phyloP scores from a whole-genome alignment of 1,284 basidiomycete species.

The Ustilago curta region DNA sequence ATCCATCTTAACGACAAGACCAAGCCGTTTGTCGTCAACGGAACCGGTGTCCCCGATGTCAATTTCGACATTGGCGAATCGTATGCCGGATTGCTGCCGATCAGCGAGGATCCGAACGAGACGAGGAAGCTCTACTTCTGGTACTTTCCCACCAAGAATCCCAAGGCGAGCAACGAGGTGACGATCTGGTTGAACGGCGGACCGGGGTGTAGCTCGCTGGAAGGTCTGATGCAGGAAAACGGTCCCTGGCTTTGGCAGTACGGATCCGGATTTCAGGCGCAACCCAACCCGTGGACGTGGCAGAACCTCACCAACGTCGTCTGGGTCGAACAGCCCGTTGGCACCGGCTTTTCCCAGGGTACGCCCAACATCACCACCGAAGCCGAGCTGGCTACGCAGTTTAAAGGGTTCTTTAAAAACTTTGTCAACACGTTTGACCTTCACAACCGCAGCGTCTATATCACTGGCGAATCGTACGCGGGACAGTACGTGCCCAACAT shows the following conservation, averaged over 20 bases:
- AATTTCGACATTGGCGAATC: constrained; percentile 52
- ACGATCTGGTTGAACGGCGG: constrained; percentile 76
- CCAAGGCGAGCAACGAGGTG: constrained; percentile 79
- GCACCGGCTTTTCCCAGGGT: constrained; percentile 83
- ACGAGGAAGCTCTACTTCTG: constrained; percentile 79
- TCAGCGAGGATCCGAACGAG: constrained; percentile 39
- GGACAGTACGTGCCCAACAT: constrained; percentile 99
- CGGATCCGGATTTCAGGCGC: constrained; percentile 76
- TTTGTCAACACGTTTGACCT: constrained; percentile 56
- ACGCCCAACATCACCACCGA: constrained; percentile 74
- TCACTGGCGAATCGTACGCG: constrained; percentile 78
- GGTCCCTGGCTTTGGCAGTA: constrained; percentile 78
- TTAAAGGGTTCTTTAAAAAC: constrained; percentile 65
- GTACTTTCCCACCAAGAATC: constrained; percentile 83
- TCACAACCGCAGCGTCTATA: constrained; percentile 50
- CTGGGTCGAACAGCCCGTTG: constrained; percentile 85
- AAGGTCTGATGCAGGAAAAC: constrained; percentile 83
- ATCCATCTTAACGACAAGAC: constrained; percentile 44
- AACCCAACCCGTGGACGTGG: constrained; percentile 80
- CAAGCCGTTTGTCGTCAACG: constrained; percentile 33
- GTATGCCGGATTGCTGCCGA: constrained; percentile 60
- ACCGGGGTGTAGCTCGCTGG: constrained; percentile 79
- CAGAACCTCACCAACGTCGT: constrained; percentile 80
- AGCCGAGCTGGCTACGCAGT: constrained; percentile 67
- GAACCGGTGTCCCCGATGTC: constrained; percentile 50